phyloP scores from a whole-genome alignment of 345 rosid species.

The Reutealis trisperma region DNA sequence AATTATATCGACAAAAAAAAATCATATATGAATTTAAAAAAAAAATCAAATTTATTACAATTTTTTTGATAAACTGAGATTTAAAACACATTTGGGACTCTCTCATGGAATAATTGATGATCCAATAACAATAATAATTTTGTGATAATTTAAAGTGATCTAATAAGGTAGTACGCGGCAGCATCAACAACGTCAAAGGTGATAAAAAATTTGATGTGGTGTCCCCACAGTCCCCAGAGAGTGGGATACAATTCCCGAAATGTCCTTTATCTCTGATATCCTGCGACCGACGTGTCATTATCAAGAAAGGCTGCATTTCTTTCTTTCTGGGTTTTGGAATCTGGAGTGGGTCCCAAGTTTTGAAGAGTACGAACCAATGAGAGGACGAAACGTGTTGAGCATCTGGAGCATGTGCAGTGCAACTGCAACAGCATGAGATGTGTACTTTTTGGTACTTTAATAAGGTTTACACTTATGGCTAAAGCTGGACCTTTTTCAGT shows the following conservation, averaged over 20 bases:
- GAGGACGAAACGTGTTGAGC: conserved; percentile 8
- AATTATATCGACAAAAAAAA: too few species aligned
- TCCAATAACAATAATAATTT: too few species aligned
- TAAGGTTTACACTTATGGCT: background rate
- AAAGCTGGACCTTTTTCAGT: background rate
- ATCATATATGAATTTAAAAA: too few species aligned
- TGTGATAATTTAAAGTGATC: too few species aligned
- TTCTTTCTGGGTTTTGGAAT: conserved; percentile 28
- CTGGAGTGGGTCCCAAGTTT: conserved; percentile 2
- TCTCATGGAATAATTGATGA: too few species aligned
- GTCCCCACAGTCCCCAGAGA: background rate
- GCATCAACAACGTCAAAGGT: background rate
- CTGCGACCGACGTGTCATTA: conserved; percentile 45
- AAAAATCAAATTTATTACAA: too few species aligned
- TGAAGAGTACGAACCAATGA: background rate
- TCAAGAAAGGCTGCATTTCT: conserved; percentile 35
- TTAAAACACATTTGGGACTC: too few species aligned
- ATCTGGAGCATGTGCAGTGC: background rate
- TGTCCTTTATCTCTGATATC: conserved; percentile 24
- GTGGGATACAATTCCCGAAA: conserved; percentile 9
- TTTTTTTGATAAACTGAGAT: too few species aligned
- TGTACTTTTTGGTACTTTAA: conserved; percentile 23
- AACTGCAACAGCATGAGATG: background rate
- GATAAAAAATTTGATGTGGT: too few species aligned
- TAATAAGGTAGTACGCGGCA: background rate